phyloP scores from a whole-genome alignment of 2,329 filamentous ascomycete species.

The Scortechinia acanthostroma region DNA sequence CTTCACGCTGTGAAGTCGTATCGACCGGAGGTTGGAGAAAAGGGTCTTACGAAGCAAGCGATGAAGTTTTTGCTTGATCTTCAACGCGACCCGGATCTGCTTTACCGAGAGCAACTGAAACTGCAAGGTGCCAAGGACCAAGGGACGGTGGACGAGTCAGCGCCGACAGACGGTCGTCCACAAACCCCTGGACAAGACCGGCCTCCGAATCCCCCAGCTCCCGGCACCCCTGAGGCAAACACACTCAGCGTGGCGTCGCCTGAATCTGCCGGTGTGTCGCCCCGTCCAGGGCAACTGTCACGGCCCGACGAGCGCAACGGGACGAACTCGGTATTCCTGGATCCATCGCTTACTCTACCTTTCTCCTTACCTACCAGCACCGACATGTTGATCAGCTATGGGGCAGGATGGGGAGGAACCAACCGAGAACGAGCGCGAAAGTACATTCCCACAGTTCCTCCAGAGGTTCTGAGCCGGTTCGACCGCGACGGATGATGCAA shows the following conservation, averaged over 20 bases:
- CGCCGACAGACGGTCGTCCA: background rate
- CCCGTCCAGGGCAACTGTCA: conserved; percentile 9
- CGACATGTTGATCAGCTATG: conserved; percentile 93
- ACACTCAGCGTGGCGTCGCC: conserved; percentile 22
- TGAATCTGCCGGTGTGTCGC: conserved; percentile 14
- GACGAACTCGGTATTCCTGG: conserved; percentile 71
- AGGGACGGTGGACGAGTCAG: conserved; percentile 6
- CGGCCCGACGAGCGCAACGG: conserved; percentile 61
- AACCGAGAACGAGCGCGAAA: conserved; percentile 88
- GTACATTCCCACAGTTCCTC: conserved; percentile 90
- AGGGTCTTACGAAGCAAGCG: conserved; percentile 78
- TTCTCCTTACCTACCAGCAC: conserved; percentile 93
- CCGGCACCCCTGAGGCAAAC: background rate
- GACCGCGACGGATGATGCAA: conserved; percentile 43
- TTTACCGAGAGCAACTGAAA: conserved; percentile 42
- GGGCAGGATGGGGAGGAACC: conserved; percentile 85
- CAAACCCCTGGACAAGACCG: background rate
- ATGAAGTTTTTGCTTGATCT: conserved; percentile 78
- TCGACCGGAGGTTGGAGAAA: conserved; percentile 89
- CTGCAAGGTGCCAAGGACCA: conserved; percentile 38
- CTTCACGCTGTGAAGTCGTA: conserved; percentile 91
- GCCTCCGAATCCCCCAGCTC: background rate
- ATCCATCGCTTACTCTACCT: conserved; percentile 85
- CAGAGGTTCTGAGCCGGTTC: conserved; percentile 84
- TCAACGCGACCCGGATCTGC: conserved; percentile 64